A percentile compares a stretch with the other conserved stretches of the same genome.
phyloP scores from a whole-genome alignment of 257 asterid genomes.

The Forsythia suspensa region DNA sequence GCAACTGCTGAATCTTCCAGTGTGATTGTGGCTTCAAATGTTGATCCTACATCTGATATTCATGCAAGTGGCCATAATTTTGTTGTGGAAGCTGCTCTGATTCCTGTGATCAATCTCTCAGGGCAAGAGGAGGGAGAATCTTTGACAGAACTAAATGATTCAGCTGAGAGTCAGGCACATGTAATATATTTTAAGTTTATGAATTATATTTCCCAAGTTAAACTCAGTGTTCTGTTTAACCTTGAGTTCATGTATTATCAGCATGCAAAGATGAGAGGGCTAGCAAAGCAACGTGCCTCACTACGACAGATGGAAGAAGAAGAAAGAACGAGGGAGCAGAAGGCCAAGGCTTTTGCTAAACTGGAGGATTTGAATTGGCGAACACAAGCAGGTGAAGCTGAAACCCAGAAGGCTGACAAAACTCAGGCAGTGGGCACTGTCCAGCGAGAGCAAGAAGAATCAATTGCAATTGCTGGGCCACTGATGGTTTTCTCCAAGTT shows the following conservation, averaged over 20 bases:
- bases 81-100: conserved; percentile 45
- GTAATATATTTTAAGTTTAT: conserved; percentile 26
- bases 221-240: background rate
- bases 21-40: conserved; percentile 25
- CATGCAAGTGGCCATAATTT: conserved; percentile 32
- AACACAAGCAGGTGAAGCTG: conserved; percentile 54
- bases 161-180: conserved; percentile 75
- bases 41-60: conserved; percentile 33
- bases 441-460: conserved; percentile 39
- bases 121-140: conserved; percentile 50
- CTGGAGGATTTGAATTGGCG: conserved; percentile 92
- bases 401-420: conserved; percentile 37
- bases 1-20: conserved; percentile 41
- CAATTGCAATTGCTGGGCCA: conserved; percentile 31
- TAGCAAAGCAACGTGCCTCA: conserved; percentile 76
- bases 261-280: conserved; percentile 74
- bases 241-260: conserved; percentile 31
- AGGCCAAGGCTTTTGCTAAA: conserved; percentile 90
- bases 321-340: conserved; percentile 80
- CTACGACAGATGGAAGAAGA: conserved; percentile 94
- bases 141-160: conserved; percentile 44
- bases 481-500: conserved; percentile 32
- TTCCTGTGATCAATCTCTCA: conserved; percentile 26
- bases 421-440: conserved; percentile 20
- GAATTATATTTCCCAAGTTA: background rate